Base-by-base conservation (phyloP, 1,139 yeast genomes). In the Kodamaea anthophila region DNA sequence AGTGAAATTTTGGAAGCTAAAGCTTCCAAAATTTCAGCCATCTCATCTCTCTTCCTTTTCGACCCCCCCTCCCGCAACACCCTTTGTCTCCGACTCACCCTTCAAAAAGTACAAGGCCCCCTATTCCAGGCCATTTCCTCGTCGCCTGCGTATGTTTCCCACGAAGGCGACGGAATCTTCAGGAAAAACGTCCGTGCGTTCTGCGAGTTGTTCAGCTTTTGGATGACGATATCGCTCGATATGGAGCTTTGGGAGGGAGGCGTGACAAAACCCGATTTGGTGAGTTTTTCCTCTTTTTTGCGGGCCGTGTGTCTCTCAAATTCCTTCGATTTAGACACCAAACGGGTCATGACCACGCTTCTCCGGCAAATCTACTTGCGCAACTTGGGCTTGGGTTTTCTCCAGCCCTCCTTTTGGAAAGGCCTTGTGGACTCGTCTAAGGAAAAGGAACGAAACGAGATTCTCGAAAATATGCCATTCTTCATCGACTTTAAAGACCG, bases 401-500 rank as follows among this genome's bases (percentile, higher is more conserved):
- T 82, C 20, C 64, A 65, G 0, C 47, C 53, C 2, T 60, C 61
- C 10, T 79, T 78, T 44, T 85, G 94, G 94, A 57, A 53, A 32
- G 36, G 42, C 9, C 42, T 65, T 42, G 35, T 65, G 9, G 42
- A 52, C 2, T 57, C 67, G 3, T 60, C 60, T 1, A 68, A 63
- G 23, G 70, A 65, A 31, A 71, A 69, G 41, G 57, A 53, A 24
- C 39, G 40, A 18, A 21, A 21, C 15, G 71, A 76, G 31, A 60
- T 87, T 1, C 63, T 85, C 23, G 65, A 72, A 3, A 70, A 74
- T 31, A 60, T 78, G 3, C 96, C 98, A 1, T 88, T 83, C 48
- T 80, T 86, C 55, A 64, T 88, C 13, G 76, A 85, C 0, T 91
- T 91, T 50, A 67, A 70, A 15, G 71, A 74, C 23, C 64, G 98